Evolutionary conservation across 192 early-diverging fungal species (phyloP).

Genomic region (Helicostylum pulchrum): DNA sequence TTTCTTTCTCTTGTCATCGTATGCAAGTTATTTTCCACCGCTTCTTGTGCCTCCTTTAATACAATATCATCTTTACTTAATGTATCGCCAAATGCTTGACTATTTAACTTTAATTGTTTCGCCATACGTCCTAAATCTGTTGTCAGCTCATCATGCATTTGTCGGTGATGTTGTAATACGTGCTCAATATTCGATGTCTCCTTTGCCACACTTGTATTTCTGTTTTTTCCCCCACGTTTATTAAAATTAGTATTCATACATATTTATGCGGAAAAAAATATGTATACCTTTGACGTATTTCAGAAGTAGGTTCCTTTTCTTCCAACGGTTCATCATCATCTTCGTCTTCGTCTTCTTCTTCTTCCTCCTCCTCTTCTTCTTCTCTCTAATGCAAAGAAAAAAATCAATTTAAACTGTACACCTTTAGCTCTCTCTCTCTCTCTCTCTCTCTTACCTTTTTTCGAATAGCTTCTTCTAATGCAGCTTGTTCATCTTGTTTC

Average conservation of each 20-base stretch:
- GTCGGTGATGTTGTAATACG: slow-evolving; percentile 47
- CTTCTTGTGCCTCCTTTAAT: slow-evolving; percentile 38
- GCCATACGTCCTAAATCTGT: slow-evolving; percentile 47
- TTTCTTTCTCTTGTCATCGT: slow-evolving; percentile 33
- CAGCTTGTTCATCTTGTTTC: slow-evolving; percentile 2
- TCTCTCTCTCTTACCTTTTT: not conserved
- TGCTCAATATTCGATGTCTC: slow-evolving; percentile 34
- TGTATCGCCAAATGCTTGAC: slow-evolving; percentile 40
- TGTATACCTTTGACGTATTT: slow-evolving; percentile 1
- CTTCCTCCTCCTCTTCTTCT: not conserved
- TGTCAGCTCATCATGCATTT: slow-evolving; percentile 49
- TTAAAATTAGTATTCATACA: not conserved
- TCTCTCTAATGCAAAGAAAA: too few relatives aligned
- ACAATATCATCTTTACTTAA: slow-evolving; percentile 42
- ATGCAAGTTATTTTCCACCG: slow-evolving; percentile 37
- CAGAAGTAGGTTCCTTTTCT: not conserved
- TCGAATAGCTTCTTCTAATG: not conserved
- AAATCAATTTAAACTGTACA: too few relatives aligned
- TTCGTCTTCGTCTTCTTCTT: not conserved
- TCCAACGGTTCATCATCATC: not conserved
- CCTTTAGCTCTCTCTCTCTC: too few relatives aligned
- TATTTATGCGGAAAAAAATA: not conserved
- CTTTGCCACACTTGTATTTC: not conserved
- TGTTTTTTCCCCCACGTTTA: not conserved
- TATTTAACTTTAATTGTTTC: slow-evolving; percentile 47